These are phyloP conservation scores for Scheffersomyces spartinae DNA, from an alignment of 805 yeast genomes.

Conservation along the genomic window DNA sequence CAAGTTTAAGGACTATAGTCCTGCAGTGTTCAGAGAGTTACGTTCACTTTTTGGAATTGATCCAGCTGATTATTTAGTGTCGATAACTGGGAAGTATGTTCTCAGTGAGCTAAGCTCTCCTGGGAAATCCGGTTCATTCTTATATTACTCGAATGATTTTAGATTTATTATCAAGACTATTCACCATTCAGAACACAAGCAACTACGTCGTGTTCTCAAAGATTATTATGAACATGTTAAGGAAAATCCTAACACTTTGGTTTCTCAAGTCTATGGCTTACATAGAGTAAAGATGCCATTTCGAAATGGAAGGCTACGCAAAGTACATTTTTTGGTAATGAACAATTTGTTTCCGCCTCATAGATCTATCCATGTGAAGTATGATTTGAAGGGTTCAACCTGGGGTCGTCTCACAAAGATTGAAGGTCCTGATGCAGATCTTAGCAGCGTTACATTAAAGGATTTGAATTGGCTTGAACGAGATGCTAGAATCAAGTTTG, in stretches of 20 bases:
- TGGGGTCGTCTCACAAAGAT: slow-evolving; percentile 58
- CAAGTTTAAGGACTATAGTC: slow-evolving; percentile 93
- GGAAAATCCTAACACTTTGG: slow-evolving; percentile 73
- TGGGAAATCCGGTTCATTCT: slow-evolving; percentile 93
- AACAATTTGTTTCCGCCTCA: slow-evolving; percentile 94
- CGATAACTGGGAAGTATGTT: slow-evolving; percentile 86
- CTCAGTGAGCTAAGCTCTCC: slow-evolving; percentile 90
- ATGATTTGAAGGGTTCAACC: slow-evolving; percentile 89
- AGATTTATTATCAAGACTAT: slow-evolving; percentile 92
- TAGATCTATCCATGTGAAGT: slow-evolving; percentile 72
- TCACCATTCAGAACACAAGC: slow-evolving; percentile 85
- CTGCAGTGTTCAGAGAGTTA: slow-evolving; percentile 84
- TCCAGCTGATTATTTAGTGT: slow-evolving; percentile 90
- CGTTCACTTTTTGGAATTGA: slow-evolving; percentile 75
- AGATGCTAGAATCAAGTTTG: slow-evolving; percentile 55
- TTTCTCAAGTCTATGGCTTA: slow-evolving; percentile 93
- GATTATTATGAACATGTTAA: slow-evolving; percentile 75
- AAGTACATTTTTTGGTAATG: slow-evolving; percentile 91
- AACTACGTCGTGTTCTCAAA: slow-evolving; percentile 58
- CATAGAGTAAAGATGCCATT: slow-evolving; percentile 89
- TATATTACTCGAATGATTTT: slow-evolving; percentile 89
- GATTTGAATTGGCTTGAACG: slow-evolving; percentile 82
- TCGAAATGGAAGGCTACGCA: slow-evolving; percentile 41
- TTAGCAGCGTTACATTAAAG: slow-evolving; percentile 46
- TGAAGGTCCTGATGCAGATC: slow-evolving; percentile 13